phyloP scores from a whole-genome alignment of 768 basidiomycete genomes.

The Podaxis pistillaris region DNA sequence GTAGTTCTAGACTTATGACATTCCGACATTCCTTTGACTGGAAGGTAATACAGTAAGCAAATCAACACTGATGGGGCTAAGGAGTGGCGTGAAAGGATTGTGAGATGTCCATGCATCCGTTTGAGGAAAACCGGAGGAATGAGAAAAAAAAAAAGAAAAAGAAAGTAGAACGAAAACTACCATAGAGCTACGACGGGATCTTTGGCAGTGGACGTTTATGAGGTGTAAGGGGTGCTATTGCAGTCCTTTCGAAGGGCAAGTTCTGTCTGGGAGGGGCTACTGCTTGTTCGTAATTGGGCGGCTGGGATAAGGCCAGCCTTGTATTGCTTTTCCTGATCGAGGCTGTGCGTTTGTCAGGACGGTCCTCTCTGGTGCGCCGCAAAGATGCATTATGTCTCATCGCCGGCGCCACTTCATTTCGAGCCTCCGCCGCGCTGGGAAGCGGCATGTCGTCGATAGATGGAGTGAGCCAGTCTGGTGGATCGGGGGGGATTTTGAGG shows the following conservation, averaged over 20 bases:
- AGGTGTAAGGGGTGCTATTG: not conserved
- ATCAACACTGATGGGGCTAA: not conserved
- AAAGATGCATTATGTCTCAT: no score
- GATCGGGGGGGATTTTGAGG: not conserved
- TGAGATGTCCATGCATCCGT: not conserved
- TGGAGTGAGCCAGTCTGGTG: not conserved
- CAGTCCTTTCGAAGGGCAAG: not conserved
- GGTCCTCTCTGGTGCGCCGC: not conserved
- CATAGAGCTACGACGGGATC: not conserved
- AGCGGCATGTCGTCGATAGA: not conserved
- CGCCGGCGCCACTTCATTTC: not conserved
- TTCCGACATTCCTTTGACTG: not conserved
- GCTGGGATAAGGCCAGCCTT: not conserved
- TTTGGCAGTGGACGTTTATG: slow-evolving; percentile 5
- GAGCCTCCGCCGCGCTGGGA: not conserved
- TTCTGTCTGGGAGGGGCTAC: not conserved
- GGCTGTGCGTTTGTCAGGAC: not conserved
- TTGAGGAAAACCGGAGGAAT: not conserved
- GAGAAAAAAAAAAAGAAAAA: not conserved
- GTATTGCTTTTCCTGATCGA: not conserved
- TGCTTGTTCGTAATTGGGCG: not conserved
- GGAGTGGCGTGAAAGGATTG: not conserved
- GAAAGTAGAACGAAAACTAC: no score
- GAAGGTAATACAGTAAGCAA: not conserved
- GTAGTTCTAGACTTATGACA: slow-evolving; percentile 8